phyloP scores from a whole-genome alignment of 169 alveolate species.

The Plasmodium gonderi region DNA sequence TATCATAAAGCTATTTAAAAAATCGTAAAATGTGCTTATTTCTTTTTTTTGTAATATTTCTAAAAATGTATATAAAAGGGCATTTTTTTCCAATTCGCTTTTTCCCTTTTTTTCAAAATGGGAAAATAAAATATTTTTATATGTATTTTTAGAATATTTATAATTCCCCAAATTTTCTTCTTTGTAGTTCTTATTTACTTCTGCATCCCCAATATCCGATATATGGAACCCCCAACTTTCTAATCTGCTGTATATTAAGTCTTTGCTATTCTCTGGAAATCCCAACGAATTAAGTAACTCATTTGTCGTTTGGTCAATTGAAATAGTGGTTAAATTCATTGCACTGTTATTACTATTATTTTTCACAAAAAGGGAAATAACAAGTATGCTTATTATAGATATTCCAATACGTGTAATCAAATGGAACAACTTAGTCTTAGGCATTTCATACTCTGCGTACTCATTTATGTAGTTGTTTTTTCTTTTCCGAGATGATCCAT shows the following conservation, averaged over 20 bases:
- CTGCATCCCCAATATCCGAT: constrained; percentile 64
- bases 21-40: constrained; percentile 63
- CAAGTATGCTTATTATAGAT: constrained; percentile 38
- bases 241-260: constrained; percentile 41
- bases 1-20: constrained; percentile 60
- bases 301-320: background rate
- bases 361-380: constrained; percentile 24
- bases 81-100: constrained; percentile 33
- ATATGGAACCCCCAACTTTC: constrained; percentile 73
- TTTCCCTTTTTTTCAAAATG: constrained; percentile 17
- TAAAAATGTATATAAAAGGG: constrained; percentile 50
- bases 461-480: background rate
- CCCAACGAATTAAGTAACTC: constrained; percentile 40
- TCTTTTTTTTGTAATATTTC: constrained; percentile 46
- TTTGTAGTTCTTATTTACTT: constrained; percentile 29
- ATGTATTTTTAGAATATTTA: constrained; percentile 65
- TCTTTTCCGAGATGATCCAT: background rate
- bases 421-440: constrained; percentile 18
- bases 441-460: constrained; percentile 18
- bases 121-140: constrained; percentile 67
- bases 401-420: constrained; percentile 34
- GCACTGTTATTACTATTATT: constrained; percentile 17
- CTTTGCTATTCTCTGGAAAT: constrained; percentile 68
- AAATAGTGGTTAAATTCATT: background rate
- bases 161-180: constrained; percentile 48